These are phyloP conservation scores for Skeletonema grethae DNA, from an alignment of 108 stramenopile genomes.

Conservation along the genomic window DNA sequence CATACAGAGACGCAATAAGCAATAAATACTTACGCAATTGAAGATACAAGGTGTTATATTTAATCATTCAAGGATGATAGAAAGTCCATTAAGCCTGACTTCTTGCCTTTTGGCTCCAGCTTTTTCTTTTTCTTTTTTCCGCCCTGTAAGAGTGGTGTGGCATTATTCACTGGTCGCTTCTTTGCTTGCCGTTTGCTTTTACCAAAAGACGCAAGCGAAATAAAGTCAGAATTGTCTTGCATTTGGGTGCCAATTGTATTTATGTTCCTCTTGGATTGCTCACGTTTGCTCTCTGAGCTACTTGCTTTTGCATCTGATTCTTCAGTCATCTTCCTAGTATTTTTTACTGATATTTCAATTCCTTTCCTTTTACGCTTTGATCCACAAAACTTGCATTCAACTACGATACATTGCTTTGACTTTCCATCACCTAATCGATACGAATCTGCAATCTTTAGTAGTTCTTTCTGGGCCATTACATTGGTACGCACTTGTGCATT, in stretches of 20 bases:
- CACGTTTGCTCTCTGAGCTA: neutral
- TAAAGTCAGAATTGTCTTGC: constrained; percentile 29
- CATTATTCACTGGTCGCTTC: neutral
- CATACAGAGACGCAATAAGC: too few relatives aligned
- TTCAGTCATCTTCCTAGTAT: constrained; percentile 4
- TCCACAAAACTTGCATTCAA: constrained; percentile 33
- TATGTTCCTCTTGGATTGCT: neutral
- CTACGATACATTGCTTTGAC: constrained; percentile 31
- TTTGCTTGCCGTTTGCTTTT: neutral
- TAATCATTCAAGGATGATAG: constrained; percentile 45
- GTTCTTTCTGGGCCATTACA: constrained; percentile 3
- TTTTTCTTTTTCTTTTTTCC: constrained; percentile 38
- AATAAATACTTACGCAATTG: too few relatives aligned
- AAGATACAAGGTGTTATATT: neutral
- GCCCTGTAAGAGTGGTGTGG: constrained; percentile 19
- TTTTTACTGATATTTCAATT: constrained; percentile 11
- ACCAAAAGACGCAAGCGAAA: constrained; percentile 13
- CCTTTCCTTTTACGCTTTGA: constrained; percentile 37
- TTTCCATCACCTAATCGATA: constrained; percentile 44
- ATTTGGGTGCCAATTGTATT: constrained; percentile 1
- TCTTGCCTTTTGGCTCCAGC: constrained; percentile 17
- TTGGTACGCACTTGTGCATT: constrained; percentile 10
- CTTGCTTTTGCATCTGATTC: neutral
- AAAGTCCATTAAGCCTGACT: constrained; percentile 34
- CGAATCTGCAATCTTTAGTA: constrained; percentile 6